phyloP scores from a whole-genome alignment of 352 stramenopile genomes.

The Saprolegnia diclina region DNA sequence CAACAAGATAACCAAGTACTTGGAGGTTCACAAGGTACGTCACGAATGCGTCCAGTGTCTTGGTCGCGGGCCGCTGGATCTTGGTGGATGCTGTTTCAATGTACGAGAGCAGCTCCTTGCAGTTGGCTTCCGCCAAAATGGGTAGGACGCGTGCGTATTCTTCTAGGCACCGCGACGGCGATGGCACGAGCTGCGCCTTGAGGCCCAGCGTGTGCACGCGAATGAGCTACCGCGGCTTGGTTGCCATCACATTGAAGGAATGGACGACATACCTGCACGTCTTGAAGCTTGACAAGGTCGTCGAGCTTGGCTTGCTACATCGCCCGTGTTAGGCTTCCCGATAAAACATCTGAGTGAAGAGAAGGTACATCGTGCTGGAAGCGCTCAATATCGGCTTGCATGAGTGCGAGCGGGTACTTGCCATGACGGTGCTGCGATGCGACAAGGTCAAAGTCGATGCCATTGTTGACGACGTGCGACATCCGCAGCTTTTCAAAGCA shows the following conservation, averaged over 20 bases:
- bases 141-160: conserved; percentile 14
- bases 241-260: no score
- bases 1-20: background rate
- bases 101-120: conserved; percentile 12
- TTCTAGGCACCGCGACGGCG: background rate
- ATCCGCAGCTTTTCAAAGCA: conserved; percentile 37
- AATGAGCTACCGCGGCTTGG: background rate
- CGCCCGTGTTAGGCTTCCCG: no score
- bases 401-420: conserved; percentile 40
- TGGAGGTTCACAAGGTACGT: conserved; percentile 17
- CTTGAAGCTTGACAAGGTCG: conserved; percentile 13
- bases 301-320: conserved; percentile 9
- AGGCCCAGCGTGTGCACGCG: conserved; percentile 9
- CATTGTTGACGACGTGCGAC: conserved; percentile 40
- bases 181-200: conserved; percentile 6
- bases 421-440: conserved; percentile 36
- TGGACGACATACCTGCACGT: conserved; percentile 12
- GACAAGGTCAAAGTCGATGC: conserved; percentile 45
- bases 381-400: conserved; percentile 35
- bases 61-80: conserved; percentile 7
- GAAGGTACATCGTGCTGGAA: conserved; percentile 41
- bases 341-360: no score
- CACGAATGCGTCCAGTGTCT: conserved; percentile 12
- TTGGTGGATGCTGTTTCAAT: conserved; percentile 13
- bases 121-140: conserved; percentile 15